Evolutionary conservation across 2,329 filamentous ascomycete genomes (phyloP), one percentile per base, ranked within the genome.

Genomic region (Clonostachys chloroleuca): DNA sequence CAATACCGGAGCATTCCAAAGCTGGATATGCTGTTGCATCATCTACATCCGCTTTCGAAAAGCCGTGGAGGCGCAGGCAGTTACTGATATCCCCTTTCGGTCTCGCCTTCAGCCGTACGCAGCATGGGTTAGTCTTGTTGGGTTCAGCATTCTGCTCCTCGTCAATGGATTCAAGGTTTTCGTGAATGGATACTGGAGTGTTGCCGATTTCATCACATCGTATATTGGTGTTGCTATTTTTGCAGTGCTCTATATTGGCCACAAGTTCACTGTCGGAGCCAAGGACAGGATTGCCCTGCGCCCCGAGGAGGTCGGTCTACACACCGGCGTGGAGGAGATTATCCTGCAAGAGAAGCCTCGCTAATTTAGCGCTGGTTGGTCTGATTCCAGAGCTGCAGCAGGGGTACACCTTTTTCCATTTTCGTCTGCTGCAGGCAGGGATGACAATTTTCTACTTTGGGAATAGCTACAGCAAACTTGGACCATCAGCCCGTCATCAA

Each of bases 91-190:
- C n/a, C 83, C 84, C 1, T 89, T 86, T 66, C 82, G 77, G 50
- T 77, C 81, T 4, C 75, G 73, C 17, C 70, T 79, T 51, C 86
- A 91, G 66, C 87, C 87, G 3, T 90, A 80, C 59, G 70, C 82
- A 5, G 85, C 86, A 3, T 91, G 65, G 43, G 79, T 82, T 48
- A 76, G 83, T 2, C 67, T 89, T 5, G 62, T 69, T 3, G 82
- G 79, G 47, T 86, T 82, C 37, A 70, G 77, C 30, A 59, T 86
- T 34, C 83, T 91, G 68, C 80, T 83, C 2, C 73, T 90, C 50
- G 84, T 89, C 34, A 84, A 86, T 40, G 86, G 86, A 0, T 91
- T 89, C 52, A 75, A 84, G 2, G 83, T 87, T 5, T 91, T 91
- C 58, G 72, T 89, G 49, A 80, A 83, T 0, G 67, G 73, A 13